Conservation (phyloP, 2,329 filamentous ascomycete genomes). For the Dendryphion nanum region DNA sequence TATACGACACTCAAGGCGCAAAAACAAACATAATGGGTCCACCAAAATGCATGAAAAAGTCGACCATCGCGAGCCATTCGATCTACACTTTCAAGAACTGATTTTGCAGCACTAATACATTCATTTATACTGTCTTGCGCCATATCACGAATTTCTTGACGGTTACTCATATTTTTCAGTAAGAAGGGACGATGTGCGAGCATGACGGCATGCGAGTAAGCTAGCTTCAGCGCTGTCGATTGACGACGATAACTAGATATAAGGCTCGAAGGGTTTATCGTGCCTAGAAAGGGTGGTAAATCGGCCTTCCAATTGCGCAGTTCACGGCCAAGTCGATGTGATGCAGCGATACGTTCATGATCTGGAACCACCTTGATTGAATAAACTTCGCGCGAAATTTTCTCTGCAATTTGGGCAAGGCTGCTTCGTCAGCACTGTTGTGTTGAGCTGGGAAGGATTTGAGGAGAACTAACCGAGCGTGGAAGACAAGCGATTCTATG, state of each 20-base stretch:
- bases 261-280: constrained; percentile 46
- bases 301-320: constrained; percentile 32
- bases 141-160: constrained; percentile 23
- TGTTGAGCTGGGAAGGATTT: neutral
- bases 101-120: constrained; percentile 45
- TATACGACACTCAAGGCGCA: constrained; percentile 50
- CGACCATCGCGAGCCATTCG: constrained; percentile 37
- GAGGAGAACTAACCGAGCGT: constrained; percentile 44
- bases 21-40: constrained; percentile 51
- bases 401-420: constrained; percentile 29
- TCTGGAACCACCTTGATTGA: constrained; percentile 33
- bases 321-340: constrained; percentile 39
- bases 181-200: constrained; percentile 34
- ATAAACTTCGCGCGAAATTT: constrained; percentile 33
- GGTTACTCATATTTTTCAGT: constrained; percentile 15
- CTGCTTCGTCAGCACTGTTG: constrained; percentile 1
- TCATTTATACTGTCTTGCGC: constrained; percentile 41
- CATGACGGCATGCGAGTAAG: constrained; percentile 36
- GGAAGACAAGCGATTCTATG: constrained; percentile 50
- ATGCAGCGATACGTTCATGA: constrained; percentile 37
- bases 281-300: constrained; percentile 46
- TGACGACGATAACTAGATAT: constrained; percentile 45
- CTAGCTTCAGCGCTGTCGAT: constrained; percentile 28
- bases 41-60: constrained; percentile 48
- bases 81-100: constrained; percentile 38